Percentiles rank a stretch among this genome's conserved stretches.
Conservation (phyloP, 768 basidiomycete genomes). For the Kwoniella mangroviensis region DNA sequence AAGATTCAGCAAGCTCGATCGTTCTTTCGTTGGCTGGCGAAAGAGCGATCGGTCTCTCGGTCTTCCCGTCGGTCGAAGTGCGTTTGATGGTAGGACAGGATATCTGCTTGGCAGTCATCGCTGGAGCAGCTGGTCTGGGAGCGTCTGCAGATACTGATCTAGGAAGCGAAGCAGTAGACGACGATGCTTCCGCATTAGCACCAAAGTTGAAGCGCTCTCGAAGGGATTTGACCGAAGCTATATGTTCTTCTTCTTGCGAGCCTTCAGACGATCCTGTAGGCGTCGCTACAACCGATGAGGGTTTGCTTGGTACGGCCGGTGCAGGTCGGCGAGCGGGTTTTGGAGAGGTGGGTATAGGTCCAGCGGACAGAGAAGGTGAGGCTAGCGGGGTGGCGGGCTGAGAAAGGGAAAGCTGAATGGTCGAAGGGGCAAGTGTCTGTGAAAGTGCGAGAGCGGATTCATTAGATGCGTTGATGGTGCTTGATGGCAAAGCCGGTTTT, state of each 20-base stretch:
- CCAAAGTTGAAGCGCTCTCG: conserved; percentile 30
- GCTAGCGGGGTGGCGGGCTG: conserved; percentile 10
- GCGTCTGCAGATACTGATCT: conserved; percentile 16
- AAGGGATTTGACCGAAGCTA: conserved; percentile 33
- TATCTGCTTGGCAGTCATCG: conserved; percentile 17
- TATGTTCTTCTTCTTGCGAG: background rate
- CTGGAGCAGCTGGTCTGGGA: background rate
- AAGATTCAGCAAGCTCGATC: background rate
- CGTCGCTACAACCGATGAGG: conserved; percentile 4
- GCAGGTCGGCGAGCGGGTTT: conserved; percentile 21
- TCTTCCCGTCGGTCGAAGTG: conserved; percentile 29
- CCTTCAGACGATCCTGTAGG: conserved; percentile 21
- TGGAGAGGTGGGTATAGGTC: conserved; percentile 11
- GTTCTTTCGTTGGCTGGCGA: conserved; percentile 10
- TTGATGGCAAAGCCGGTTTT: conserved; percentile 9
- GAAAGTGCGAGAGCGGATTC: background rate
- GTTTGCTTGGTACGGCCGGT: conserved; percentile 24
- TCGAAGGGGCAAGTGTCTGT: background rate
- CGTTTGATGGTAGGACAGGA: conserved; percentile 25
- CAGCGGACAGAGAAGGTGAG: conserved; percentile 5
- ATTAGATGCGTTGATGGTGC: background rate
- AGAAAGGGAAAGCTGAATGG: conserved; percentile 2
- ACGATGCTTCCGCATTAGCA: conserved; percentile 5
- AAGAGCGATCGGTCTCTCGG: background rate
- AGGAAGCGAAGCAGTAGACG: conserved; percentile 8